Base-by-base conservation (phyloP, 805 yeast genomes). In the Tetrapisispora pingtungensis region DNA sequence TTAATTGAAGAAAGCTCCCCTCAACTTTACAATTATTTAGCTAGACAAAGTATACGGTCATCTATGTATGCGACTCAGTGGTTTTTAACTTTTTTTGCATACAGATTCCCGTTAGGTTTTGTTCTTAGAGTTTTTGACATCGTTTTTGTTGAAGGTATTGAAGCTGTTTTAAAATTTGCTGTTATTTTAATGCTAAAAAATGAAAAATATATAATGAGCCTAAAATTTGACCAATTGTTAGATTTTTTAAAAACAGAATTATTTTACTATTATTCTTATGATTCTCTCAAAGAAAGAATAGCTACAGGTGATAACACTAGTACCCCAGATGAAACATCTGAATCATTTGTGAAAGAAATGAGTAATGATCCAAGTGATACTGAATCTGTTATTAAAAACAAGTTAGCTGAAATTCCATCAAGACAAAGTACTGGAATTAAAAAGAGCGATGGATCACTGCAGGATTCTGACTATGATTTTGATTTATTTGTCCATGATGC, bases 1-100 rank as follows among this genome's bases (percentile, higher is more conserved):
- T 63, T 90, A 41, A 57, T 93, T 32, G 97, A 89, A 60, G 90
- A 80, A 50, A 64, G 71, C 37, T 68, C 80, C 18, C 97, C 97
- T 0, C 69, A 69, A 7, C 70, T 93, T 40, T 77, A 77, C 59
- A 74, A 75, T 39, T 97, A 93, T 67, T 68, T 93, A 53, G 71
- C 74, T 24, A 78, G 88, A 49, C 94, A 90, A 62, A 97, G 97
- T 6, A 79, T 93, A 20, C 75, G 81, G 48, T 84, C 96, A 3
- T 82, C 95, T 19, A 90, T 90, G 97, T 93, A 86, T 69, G 97
- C 97, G 0, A 81, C 95, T 1, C 97, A 93, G 64, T 93, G 98
- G 98, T 90, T 93, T 58, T 72, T 93, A 54, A 93, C 97, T 0
- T 74, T 93, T 51, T 93, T 93, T 65, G 95, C 96, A 7, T 93